Evolutionary conservation across 176 grass and related monocot genomes (phyloP).

Genomic region (Oryza meyeriana): DNA sequence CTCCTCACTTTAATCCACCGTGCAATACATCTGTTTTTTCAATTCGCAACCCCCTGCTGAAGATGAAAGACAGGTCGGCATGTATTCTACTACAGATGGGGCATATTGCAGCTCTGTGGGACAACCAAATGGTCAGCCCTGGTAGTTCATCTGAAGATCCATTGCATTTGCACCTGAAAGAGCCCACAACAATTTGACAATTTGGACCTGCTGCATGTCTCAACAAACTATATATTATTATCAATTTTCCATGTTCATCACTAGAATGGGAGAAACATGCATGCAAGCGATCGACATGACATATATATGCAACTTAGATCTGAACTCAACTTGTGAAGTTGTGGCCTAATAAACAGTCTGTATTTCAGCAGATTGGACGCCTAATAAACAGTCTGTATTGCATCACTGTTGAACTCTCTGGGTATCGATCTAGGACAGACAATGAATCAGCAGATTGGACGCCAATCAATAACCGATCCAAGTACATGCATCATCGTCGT

Average conservation of each 20-base stretch:
- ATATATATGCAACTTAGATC: background rate
- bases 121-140: background rate
- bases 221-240: background rate
- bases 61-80: background rate
- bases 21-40: background rate
- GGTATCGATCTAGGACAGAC: background rate
- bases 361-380: background rate
- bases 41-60: background rate
- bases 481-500: slow-evolving; percentile 10
- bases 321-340: background rate
- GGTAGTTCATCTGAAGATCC: background rate
- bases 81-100: background rate
- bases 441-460: background rate
- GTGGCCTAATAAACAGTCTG: background rate
- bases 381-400: background rate
- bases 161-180: background rate
- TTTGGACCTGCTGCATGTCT: background rate
- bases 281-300: background rate
- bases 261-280: too few species aligned
- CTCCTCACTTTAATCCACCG: too few species aligned
- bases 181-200: background rate
- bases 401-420: background rate
- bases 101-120: background rate
- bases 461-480: background rate
- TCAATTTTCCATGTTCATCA: background rate